These are phyloP conservation scores for Cutaneotrichosporon daszewskae DNA, from an alignment of 1,284 basidiomycete species.

Conservation along the genomic window DNA sequence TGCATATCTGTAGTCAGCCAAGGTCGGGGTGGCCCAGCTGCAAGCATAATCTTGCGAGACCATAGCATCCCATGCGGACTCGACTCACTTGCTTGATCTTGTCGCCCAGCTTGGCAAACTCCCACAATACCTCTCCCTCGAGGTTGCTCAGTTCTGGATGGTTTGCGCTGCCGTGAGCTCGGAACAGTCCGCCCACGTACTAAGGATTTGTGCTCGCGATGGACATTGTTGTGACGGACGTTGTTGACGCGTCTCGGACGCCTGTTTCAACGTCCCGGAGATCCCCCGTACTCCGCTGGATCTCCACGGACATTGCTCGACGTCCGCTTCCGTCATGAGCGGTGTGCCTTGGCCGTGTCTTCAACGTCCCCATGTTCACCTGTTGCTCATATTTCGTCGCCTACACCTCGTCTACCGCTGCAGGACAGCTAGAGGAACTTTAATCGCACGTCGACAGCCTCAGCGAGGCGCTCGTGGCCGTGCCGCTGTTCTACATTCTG, in stretches of 20 bases:
- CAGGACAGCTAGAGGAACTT: too few relatives aligned
- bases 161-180: conserved; percentile 27
- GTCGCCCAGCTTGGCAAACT: conserved; percentile 67
- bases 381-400: too few relatives aligned
- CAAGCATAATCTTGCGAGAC: too few relatives aligned
- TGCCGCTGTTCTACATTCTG: too few relatives aligned
- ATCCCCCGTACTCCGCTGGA: too few relatives aligned
- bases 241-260: background rate
- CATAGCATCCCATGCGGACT: background rate
- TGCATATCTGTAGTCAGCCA: conserved; percentile 38
- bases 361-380: too few relatives aligned
- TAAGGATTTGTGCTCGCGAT: conserved; percentile 10
- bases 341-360: too few relatives aligned
- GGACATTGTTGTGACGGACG: background rate
- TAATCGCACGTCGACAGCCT: too few relatives aligned
- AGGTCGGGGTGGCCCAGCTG: background rate
- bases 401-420: too few relatives aligned
- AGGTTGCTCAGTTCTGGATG: conserved; percentile 58
- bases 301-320: too few relatives aligned
- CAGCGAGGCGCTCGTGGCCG: too few relatives aligned
- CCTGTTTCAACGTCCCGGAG: background rate
- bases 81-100: conserved; percentile 61
- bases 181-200: background rate
- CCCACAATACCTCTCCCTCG: conserved; percentile 68
- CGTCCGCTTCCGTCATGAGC: too few relatives aligned